Evolutionary conservation across 1,139 yeast species (phyloP), one percentile per base, ranked within the genome.

Genomic region (Debaryomycetaceae sp.): DNA sequence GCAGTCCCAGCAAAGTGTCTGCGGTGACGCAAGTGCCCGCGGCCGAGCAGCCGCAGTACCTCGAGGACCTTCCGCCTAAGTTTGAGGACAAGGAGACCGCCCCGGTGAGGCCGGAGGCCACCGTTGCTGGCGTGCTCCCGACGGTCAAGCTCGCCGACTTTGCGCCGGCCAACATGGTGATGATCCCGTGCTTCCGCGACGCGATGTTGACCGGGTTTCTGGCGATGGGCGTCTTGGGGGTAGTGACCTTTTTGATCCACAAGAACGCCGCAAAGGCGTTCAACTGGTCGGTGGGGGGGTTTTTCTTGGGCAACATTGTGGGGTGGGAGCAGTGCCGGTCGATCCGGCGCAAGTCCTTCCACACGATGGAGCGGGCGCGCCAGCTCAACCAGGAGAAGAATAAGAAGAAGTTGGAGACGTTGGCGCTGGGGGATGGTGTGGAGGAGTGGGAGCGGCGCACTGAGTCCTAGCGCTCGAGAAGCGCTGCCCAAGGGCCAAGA

Each of bases 321-420:
- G 85, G 95, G 1, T 89, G 96, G 95, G 96, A 89, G 53, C 95
- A 85, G 55, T 89, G 97, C 53, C 67, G 95, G 37, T 71, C 78
- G 31, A 69, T 77, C 34, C 65, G 95, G 50, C 66, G 82, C 46
- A 70, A 73, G 43, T 77, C 81, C 28, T 65, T 74, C 46, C 69
- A 70, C 40, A 75, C 78, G 40, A 76, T 83, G 41, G 77, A 74
- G 40, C 53, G 67, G 45, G 91, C 91, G 0, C 71, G 72, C 41
- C 69, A 70, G 37, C 61, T 53, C 2, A 74, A 73, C 40, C 65
- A 61, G 37, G 72, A 59, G 35, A 62, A 46, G 38, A 46, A 45
- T 28, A 45, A 43, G 30, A 53, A 54, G 42, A 60, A 52, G 37
- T 51, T 58, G 52, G 51, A 49, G 18, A 43, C 41, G 15, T 33